Base-by-base conservation (phyloP, 208 protist species). In the Polymyxa betae region DNA sequence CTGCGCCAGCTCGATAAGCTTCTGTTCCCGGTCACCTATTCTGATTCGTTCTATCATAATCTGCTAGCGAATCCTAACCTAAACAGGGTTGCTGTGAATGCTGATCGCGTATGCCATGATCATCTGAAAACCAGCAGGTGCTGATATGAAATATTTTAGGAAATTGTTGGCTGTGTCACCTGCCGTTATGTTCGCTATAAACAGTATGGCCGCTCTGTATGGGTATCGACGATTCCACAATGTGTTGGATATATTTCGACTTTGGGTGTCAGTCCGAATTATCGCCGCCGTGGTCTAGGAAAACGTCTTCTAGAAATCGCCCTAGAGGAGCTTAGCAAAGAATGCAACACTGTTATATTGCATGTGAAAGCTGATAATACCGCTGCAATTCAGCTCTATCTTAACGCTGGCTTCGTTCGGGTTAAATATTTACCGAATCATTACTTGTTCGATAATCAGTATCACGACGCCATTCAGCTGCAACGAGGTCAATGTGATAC, bases 1-100 rank as follows among this genome's bases (percentile, higher is more conserved):
- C 24, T 60, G 49, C 5, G 49, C 12, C 12, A 5, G 24, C 49
- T 60, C 12, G 49, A 60, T 60, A 5, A 29, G 24, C 24, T 24
- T 60, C 49, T 60, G 49, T 60, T 60, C 24, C 49, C 49, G 49
- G 49, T 60, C 49, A 60, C 49, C 49, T 60, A 60, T 60, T 60
- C 49, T 24, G 49, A 60, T 60, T 60, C 49, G 24, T 60, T 60
- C 24, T 60, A 60, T 24, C 49, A 60, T 29, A 5, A 29, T 60
- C 49, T 60, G 24, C 24, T 60, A 24, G 49, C 5, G 5, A 5
- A 24, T 29, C 49, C 49, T 60, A 24, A 60, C 12, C 49, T 60
- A 5, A 60, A 5, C 49, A 24, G 5, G 5, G 5, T 60, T 29
- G 49, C 49, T 24, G 49, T 60, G 24, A 29, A 5, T 60, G 12